These are phyloP conservation scores for Fusarium beomiforme DNA, from an alignment of 2,329 filamentous ascomycete species.

Conservation along the genomic window DNA sequence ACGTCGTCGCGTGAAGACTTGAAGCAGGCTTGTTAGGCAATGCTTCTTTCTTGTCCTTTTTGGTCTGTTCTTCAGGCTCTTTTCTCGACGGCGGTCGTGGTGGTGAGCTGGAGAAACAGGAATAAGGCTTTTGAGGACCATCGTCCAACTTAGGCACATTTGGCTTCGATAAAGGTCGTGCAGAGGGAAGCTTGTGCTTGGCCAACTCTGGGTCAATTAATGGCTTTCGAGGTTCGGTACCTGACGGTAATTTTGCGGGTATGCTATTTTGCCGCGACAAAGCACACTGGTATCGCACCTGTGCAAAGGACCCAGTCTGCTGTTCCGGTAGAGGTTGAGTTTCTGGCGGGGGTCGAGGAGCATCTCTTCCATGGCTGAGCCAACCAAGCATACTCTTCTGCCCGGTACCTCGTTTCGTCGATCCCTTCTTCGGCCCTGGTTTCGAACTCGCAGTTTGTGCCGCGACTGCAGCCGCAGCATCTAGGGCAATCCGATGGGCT, in stretches of 20 bases:
- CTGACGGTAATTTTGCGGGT: neutral
- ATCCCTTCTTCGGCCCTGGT: slow-evolving; percentile 38
- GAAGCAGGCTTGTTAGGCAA: slow-evolving; percentile 49
- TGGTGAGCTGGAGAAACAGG: slow-evolving; percentile 69
- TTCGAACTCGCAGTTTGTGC: slow-evolving; percentile 31
- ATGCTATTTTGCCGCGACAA: slow-evolving; percentile 33
- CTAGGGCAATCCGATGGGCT: slow-evolving; percentile 59
- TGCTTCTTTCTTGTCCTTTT: slow-evolving; percentile 41
- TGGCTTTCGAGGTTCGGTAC: slow-evolving; percentile 19
- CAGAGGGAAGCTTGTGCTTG: slow-evolving; percentile 55
- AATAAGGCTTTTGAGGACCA: slow-evolving; percentile 57
- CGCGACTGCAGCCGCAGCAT: slow-evolving; percentile 33
- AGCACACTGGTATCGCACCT: slow-evolving; percentile 43
- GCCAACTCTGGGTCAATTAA: slow-evolving; percentile 46
- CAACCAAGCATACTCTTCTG: slow-evolving; percentile 57
- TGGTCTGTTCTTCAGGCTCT: slow-evolving; percentile 35
- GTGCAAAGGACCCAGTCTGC: slow-evolving; percentile 28
- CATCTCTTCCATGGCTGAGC: slow-evolving; percentile 44
- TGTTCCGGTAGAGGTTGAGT: slow-evolving; percentile 26
- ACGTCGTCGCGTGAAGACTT: slow-evolving; percentile 64
- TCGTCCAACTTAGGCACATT: slow-evolving; percentile 39
- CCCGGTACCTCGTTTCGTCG: slow-evolving; percentile 48
- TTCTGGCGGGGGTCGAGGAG: slow-evolving; percentile 12
- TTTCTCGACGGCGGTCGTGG: slow-evolving; percentile 43
- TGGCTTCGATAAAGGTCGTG: slow-evolving; percentile 50